Percentiles rank a stretch among this genome's conserved stretches.
Evolutionary conservation across 148 eudicot species (phyloP).

Genomic region (Heliamphora exappendiculata): DNA sequence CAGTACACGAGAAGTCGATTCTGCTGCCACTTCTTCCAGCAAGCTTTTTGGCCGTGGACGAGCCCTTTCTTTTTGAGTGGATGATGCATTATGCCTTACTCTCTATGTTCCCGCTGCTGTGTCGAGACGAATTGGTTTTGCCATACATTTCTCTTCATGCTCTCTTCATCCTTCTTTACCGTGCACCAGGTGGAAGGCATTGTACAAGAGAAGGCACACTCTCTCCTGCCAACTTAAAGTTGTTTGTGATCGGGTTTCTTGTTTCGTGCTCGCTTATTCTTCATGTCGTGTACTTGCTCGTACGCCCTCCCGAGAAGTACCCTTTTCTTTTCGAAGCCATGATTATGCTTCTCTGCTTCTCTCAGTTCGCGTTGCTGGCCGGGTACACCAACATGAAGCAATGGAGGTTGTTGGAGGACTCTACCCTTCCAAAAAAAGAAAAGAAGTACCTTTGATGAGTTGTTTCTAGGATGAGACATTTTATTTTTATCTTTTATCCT

Average conservation of each 20-base stretch:
- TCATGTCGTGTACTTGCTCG: slow-evolving; percentile 52
- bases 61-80: slow-evolving; percentile 73
- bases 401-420: slow-evolving; percentile 44
- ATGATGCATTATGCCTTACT: slow-evolving; percentile 56
- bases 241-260: slow-evolving; percentile 25
- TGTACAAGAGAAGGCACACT: slow-evolving; percentile 10
- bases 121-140: slow-evolving; percentile 59
- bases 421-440: slow-evolving; percentile 28
- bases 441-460: slow-evolving; percentile 34
- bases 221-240: slow-evolving; percentile 17
- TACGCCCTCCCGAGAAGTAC: slow-evolving; percentile 65
- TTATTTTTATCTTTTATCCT: neutral
- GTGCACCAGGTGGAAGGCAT: slow-evolving; percentile 48
- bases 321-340: slow-evolving; percentile 89
- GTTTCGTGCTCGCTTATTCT: slow-evolving; percentile 38
- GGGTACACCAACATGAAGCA: slow-evolving; percentile 63
- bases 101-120: slow-evolving; percentile 85
- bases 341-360: slow-evolving; percentile 79
- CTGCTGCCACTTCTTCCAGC: slow-evolving; percentile 84
- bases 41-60: slow-evolving; percentile 75
- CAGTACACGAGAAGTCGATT: slow-evolving; percentile 96
- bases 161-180: slow-evolving; percentile 55
- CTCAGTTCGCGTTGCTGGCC: slow-evolving; percentile 46
- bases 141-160: slow-evolving; percentile 57
- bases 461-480: neutral